Evolutionary conservation across 2,329 filamentous ascomycete genomes (phyloP), one percentile per base, ranked within the genome.

Genomic region (Escovopsis sp.): DNA sequence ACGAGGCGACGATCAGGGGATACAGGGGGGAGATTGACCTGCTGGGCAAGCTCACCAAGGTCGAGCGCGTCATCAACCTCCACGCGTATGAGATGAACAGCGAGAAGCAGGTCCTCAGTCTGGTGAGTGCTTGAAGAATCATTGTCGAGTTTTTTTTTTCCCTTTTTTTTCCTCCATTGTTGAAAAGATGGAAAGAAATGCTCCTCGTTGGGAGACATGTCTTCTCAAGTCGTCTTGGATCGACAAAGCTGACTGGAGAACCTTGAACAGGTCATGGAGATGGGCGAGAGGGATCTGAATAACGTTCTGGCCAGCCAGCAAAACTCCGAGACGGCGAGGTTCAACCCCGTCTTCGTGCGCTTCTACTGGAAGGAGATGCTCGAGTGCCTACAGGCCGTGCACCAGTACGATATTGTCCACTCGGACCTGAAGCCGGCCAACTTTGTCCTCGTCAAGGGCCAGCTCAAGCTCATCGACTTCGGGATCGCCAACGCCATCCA

Each of bases 351-450:
- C 41, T 95, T 96, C 59, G 86, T 91, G 11, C 82, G 91, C n/a
- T 93, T 84, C 63, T 94, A 94, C 68, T 98, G 91, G 91, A 91
- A 94, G 60, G 91, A 98, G 63, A 98, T 98, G 91, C 79, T 98
- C 14, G 87, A 94, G 59, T 96, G 91, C 57, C 77, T 98, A 6
- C 76, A 84, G 50, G 77, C 89, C 1, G 87, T 98, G 1, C 91
- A 98, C 57, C 75, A 82, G 11, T 72, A 81, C 57, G 87, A 95
- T 55, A 88, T 98, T 48, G 91, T 98, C 3, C 91, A 98, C 63
- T 94, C 87, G 0, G 91, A 98, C 57, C 70, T 98, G 32, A 98
- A 98, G 61, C 91, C 91, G 0, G 88, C 88, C 53, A 98, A 98
- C 59, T 98, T 98, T 58, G 81, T 98, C 20, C 72, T 96, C 15